phyloP scores from a whole-genome alignment of 2,329 filamentous ascomycete species.

The Colletotrichum liaoningense region DNA sequence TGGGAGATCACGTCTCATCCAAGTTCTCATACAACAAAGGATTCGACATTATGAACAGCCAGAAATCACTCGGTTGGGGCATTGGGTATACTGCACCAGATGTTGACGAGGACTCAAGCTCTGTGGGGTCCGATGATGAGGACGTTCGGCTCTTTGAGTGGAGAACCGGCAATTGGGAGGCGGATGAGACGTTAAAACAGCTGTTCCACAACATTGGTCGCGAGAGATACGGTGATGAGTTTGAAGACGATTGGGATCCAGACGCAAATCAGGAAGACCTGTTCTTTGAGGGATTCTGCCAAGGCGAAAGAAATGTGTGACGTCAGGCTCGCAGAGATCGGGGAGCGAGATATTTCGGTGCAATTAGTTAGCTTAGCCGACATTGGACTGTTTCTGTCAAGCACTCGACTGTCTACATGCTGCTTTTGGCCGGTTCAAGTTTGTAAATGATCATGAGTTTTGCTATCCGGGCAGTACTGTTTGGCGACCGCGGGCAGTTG shows the following conservation, averaged over 20 bases:
- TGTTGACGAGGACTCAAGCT: too few species aligned
- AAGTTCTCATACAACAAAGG: background rate
- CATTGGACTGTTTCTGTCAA: too few species aligned
- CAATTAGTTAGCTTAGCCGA: background rate
- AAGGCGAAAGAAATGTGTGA: background rate
- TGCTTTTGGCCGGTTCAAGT: too few species aligned
- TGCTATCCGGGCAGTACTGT: too few species aligned
- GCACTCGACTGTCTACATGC: too few species aligned
- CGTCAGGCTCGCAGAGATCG: background rate
- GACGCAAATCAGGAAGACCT: constrained; percentile 14
- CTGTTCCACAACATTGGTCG: constrained; percentile 12
- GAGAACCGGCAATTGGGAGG: background rate
- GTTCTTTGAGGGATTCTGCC: constrained; percentile 9
- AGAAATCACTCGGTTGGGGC: background rate
- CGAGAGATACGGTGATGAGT: background rate
- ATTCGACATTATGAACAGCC: background rate
- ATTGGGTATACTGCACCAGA: constrained; percentile 9
- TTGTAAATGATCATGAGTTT: too few species aligned
- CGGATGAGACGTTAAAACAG: background rate
- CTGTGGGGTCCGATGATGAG: background rate
- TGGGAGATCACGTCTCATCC: background rate
- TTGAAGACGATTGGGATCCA: background rate
- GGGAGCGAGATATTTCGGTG: too few species aligned
- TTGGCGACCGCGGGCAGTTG: too few species aligned
- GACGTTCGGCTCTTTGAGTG: background rate